A percentile compares a stretch with the other conserved stretches of the same genome.
Conservation (phyloP, 306 rosid species). For the Ormosia semicastrata region DNA sequence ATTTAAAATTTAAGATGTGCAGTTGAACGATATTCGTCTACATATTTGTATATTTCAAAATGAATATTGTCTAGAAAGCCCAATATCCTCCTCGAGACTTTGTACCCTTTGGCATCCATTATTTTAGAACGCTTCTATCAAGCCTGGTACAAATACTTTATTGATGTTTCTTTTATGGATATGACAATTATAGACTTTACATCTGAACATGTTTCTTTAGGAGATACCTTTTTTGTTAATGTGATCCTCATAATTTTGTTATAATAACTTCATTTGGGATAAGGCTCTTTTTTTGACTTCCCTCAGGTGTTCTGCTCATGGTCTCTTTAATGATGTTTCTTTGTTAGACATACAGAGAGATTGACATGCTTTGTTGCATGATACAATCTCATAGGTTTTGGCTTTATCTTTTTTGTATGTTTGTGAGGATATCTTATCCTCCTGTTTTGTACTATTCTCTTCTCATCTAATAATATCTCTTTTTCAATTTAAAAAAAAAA, state of each 20-base stretch:
- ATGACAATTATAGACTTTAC: neutral
- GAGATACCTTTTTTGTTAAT: neutral
- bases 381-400: no score
- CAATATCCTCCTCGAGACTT: neutral
- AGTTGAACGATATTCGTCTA: neutral
- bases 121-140: constrained; percentile 10
- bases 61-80: neutral
- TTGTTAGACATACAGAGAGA: no score
- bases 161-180: constrained; percentile 5
- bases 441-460: no score
- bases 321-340: no score
- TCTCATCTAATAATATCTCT: no score
- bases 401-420: no score
- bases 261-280: neutral
- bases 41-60: neutral
- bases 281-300: no score
- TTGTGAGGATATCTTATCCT: no score
- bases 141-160: neutral
- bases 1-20: neutral
- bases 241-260: neutral
- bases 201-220: constrained; percentile 3
- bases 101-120: neutral
- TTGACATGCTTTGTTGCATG: no score
- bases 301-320: no score
- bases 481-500: no score